Evolutionary conservation across 345 rosid genomes (phyloP).

Genomic region (Erysimum cheiranthoides): DNA sequence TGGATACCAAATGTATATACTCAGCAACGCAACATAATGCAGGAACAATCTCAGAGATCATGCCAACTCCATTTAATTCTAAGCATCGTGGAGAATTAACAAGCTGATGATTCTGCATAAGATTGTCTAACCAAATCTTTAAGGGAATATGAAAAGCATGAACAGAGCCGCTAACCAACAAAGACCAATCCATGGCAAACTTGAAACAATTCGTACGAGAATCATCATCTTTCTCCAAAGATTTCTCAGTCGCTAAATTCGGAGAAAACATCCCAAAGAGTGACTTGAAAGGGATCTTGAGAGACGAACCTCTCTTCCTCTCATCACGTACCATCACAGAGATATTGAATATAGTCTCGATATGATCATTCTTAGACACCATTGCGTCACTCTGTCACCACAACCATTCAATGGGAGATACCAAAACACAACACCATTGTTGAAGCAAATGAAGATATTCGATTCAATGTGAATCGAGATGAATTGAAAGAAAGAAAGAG

Average conservation of each 20-base stretch:
- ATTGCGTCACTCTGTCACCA: conserved; percentile 44
- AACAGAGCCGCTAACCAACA: conserved; percentile 71
- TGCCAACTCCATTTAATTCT: too few species aligned
- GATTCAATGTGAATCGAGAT: too few species aligned
- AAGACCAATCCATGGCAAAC: conserved; percentile 75
- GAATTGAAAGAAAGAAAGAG: too few species aligned
- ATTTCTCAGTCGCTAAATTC: conserved; percentile 50
- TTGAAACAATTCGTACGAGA: conserved; percentile 76
- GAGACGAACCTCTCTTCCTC: conserved; percentile 59
- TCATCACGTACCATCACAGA: conserved; percentile 60
- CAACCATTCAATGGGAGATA: conserved; percentile 40
- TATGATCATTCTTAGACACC: conserved; percentile 36
- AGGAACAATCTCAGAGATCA: too few species aligned
- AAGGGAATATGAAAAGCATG: conserved; percentile 72
- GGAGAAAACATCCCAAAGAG: conserved; percentile 57
- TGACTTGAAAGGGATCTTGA: conserved; percentile 63
- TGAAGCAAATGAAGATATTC: too few species aligned
- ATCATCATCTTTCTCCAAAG: conserved; percentile 52
- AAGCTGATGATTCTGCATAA: too few species aligned
- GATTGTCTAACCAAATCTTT: neutral
- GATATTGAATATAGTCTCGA: conserved; percentile 59
- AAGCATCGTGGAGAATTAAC: too few species aligned
- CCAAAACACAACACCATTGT: neutral
- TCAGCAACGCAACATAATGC: too few species aligned
- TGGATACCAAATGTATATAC: too few species aligned